Conservation (phyloP, 345 rosid genomes). For the Aquilaria sinensis region DNA sequence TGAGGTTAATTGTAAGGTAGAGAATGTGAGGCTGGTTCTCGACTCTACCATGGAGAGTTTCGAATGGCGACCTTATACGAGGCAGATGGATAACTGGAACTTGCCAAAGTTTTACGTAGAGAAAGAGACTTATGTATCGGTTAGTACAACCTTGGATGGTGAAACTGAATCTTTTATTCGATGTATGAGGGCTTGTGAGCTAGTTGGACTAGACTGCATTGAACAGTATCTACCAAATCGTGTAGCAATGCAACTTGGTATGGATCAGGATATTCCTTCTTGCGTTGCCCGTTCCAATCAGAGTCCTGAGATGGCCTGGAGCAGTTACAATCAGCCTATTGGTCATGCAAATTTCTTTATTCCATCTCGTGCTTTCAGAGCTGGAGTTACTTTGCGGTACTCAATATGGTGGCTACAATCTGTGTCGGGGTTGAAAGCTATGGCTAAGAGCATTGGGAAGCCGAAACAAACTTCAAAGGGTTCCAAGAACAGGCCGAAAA, state of each 20-base stretch:
- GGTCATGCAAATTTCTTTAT: slow-evolving; percentile 21
- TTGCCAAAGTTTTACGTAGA: slow-evolving; percentile 10
- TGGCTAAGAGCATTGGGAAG: background rate
- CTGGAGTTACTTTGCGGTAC: slow-evolving; percentile 29
- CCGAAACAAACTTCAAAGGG: slow-evolving; percentile 7
- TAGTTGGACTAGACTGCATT: slow-evolving; percentile 14
- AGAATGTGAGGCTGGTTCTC: slow-evolving; percentile 13
- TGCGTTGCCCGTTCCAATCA: slow-evolving; percentile 2
- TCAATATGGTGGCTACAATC: slow-evolving; percentile 43
- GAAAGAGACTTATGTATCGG: slow-evolving; percentile 4
- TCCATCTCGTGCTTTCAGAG: slow-evolving; percentile 27
- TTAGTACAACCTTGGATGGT: slow-evolving; percentile 3
- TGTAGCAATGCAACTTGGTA: slow-evolving; percentile 40
- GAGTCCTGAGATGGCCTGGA: slow-evolving; percentile 26
- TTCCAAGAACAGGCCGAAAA: slow-evolving; percentile 6
- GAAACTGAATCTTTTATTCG: slow-evolving; percentile 13
- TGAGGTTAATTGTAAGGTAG: background rate
- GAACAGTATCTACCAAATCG: slow-evolving; percentile 25
- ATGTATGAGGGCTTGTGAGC: slow-evolving; percentile 13
- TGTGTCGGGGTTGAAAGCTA: background rate
- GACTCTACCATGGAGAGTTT: slow-evolving; percentile 14
- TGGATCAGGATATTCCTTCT: slow-evolving; percentile 39
- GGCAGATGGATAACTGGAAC: background rate
- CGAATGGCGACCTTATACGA: slow-evolving; percentile 16
- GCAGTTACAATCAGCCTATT: slow-evolving; percentile 25